These are phyloP conservation scores for Drosera spatulata DNA, from an alignment of 179 eudicot species.

Conservation along the genomic window DNA sequence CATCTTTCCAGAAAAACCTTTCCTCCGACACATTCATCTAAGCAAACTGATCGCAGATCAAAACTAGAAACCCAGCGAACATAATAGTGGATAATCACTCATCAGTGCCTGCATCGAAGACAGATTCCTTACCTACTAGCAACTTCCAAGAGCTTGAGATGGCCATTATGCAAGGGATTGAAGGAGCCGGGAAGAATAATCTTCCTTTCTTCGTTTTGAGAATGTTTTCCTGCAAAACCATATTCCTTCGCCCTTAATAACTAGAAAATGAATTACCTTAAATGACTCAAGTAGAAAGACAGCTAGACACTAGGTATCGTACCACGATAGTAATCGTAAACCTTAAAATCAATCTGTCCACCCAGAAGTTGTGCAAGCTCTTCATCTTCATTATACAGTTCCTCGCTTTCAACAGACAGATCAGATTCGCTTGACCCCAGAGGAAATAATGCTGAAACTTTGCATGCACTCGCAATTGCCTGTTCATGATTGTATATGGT, in stretches of 20 bases:
- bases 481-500: slow-evolving; percentile 14
- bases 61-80: neutral
- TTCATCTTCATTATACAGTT: slow-evolving; percentile 52
- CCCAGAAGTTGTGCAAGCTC: slow-evolving; percentile 75
- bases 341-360: slow-evolving; percentile 71
- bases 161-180: slow-evolving; percentile 94
- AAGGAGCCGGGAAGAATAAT: slow-evolving; percentile 86
- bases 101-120: neutral
- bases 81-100: neutral
- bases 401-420: slow-evolving; percentile 37
- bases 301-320: slow-evolving; percentile 9
- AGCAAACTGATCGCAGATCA: too few species aligned
- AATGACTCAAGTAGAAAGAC: neutral
- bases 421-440: slow-evolving; percentile 50
- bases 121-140: slow-evolving; percentile 49
- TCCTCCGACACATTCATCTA: too few species aligned
- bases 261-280: neutral
- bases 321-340: slow-evolving; percentile 70
- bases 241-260: neutral
- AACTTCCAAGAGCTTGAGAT: slow-evolving; percentile 81
- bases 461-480: slow-evolving; percentile 75
- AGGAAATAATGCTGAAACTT: slow-evolving; percentile 27
- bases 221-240: slow-evolving; percentile 38
- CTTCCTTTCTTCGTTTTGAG: slow-evolving; percentile 50
- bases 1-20: too few species aligned